Percentiles rank a stretch among this genome's conserved stretches.
These are phyloP conservation scores for Porcisia hertigi DNA, from an alignment of 208 protist genomes.

Conservation along the genomic window DNA sequence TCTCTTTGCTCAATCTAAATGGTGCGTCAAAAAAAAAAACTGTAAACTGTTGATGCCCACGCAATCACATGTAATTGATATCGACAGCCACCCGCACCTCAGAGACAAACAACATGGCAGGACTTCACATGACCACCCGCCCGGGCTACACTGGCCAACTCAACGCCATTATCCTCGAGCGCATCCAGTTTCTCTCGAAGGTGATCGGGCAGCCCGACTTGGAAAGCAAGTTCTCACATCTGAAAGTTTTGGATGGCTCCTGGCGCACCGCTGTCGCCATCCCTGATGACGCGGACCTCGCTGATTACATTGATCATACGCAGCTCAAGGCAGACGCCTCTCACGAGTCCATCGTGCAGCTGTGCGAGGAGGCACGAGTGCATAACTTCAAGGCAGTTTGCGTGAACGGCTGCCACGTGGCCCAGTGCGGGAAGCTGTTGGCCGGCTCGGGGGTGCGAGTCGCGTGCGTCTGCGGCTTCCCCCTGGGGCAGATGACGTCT, in stretches of 20 bases:
- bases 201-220: slow-evolving; percentile 52
- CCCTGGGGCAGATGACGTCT: slow-evolving; percentile 86
- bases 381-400: slow-evolving; percentile 92
- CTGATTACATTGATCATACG: slow-evolving; percentile 93
- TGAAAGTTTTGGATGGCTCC: slow-evolving; percentile 44
- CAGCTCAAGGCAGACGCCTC: slow-evolving; percentile 85
- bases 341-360: slow-evolving; percentile 50
- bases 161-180: slow-evolving; percentile 56
- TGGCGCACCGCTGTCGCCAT: slow-evolving; percentile 36
- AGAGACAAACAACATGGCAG: slow-evolving; percentile 25
- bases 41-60: background rate
- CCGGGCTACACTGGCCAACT: slow-evolving; percentile 68
- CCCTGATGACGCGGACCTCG: slow-evolving; percentile 21
- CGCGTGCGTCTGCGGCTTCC: slow-evolving; percentile 89
- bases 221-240: slow-evolving; percentile 60
- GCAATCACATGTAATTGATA: background rate
- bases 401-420: slow-evolving; percentile 89
- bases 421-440: slow-evolving; percentile 46
- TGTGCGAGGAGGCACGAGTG: slow-evolving; percentile 88
- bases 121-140: slow-evolving; percentile 44
- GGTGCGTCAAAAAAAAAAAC: background rate
- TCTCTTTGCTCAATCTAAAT: no score
- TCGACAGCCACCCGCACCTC: background rate
- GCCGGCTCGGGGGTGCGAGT: slow-evolving; percentile 53
- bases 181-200: slow-evolving; percentile 46